phyloP scores from a whole-genome alignment of 495 filamentous ascomycete genomes.

The Platismatia glauca region DNA sequence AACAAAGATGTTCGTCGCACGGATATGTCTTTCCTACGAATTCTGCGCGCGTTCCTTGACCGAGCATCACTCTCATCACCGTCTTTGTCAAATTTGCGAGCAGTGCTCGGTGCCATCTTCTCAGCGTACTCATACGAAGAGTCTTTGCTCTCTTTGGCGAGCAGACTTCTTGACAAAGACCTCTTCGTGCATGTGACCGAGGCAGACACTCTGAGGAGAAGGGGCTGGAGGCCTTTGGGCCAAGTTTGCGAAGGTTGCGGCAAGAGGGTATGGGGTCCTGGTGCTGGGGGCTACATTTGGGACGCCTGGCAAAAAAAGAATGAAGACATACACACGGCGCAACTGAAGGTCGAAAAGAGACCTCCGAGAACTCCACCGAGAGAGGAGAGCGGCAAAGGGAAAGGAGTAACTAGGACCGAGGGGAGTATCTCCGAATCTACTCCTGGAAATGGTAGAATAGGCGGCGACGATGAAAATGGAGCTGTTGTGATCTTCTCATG shows the following conservation, averaged over 20 bases:
- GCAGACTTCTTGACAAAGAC: conserved; percentile 78
- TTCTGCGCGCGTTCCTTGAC: conserved; percentile 83
- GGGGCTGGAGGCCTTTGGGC: conserved; percentile 79
- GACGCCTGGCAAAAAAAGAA: conserved; percentile 67
- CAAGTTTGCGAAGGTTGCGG: conserved; percentile 84
- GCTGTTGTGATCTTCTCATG: conserved; percentile 46
- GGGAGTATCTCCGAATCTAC: neutral
- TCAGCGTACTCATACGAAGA: conserved; percentile 91
- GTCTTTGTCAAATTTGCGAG: conserved; percentile 75
- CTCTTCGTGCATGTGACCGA: conserved; percentile 77
- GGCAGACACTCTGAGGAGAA: conserved; percentile 64
- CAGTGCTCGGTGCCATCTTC: conserved; percentile 80
- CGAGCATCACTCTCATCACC: conserved; percentile 73
- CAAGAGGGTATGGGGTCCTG: conserved; percentile 79
- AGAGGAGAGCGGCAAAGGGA: conserved; percentile 16
- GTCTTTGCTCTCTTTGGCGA: conserved; percentile 74
- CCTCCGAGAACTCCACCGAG: conserved; percentile 2
- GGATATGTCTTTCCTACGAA: conserved; percentile 75
- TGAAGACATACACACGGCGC: conserved; percentile 28
- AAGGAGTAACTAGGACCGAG: conserved; percentile 13
- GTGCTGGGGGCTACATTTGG: conserved; percentile 68
- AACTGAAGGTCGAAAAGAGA: neutral
- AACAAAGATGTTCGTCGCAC: conserved; percentile 34
- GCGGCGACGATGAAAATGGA: conserved; percentile 19
- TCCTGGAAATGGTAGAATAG: neutral